Base-by-base conservation (phyloP, 768 basidiomycete genomes). In the Lactarius hatsudake region DNA sequence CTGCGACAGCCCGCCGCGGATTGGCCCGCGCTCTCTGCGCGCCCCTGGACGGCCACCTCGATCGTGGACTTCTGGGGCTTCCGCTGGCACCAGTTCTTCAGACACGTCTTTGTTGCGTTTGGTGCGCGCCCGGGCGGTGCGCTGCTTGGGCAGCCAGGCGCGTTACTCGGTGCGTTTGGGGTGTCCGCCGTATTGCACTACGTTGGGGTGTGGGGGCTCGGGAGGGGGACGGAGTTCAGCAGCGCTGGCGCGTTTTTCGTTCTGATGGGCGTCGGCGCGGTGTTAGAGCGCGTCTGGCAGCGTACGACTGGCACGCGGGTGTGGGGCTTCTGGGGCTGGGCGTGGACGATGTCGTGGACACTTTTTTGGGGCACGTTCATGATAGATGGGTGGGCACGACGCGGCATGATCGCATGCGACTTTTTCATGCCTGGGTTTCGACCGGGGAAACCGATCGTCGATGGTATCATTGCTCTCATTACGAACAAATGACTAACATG, bases 171-270 rank as follows among this genome's bases (percentile, higher is more conserved):
- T 7, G 83, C 81, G 3, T 91, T 91, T 72, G 61, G 82, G 1
- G 68, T 83, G 5, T 90, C 89, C 0, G 87, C 81, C 8, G 30
- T 84, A 3, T 70, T 90, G 7, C 90, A 91, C 65, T 81, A 85
- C 66, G 43, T 83, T 18, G 87, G 85, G 9, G 67, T 85, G 59
- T 87, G 82, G 79, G 86, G 85, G 4, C 82, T 89, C 83, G 83
- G 81, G 2, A 78, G 78, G 5, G 87, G 86, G 18, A 76, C 78
- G 0, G 83, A 88, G 54, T 79, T 83, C 0, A 23, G 65, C 6
- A 65, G 64, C 9, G 76, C 86, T 5, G 74, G 76, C 1, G 83
- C 81, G 2, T 88, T 84, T 72, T 90, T 90, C 72, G 34, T 88
- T 57, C 73, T 86, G 71, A 85, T 83, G 69, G 88, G 83, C 12